Evolutionary conservation across 176 grass and related monocot genomes (phyloP), one percentile per base, ranked within the genome.

Genomic region (Typha latifolia): DNA sequence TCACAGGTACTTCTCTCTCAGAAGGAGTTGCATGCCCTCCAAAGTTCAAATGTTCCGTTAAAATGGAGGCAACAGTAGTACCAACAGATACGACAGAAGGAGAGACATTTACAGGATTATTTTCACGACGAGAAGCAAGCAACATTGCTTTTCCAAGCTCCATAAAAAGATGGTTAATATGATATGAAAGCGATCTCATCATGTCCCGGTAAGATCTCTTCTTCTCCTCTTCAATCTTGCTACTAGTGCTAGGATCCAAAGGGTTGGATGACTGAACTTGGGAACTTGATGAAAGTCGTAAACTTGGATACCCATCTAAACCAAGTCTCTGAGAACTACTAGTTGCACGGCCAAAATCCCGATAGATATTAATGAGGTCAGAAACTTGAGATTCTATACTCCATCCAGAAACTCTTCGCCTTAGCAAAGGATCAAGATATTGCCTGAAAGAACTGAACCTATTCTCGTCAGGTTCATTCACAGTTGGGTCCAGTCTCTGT

Each of bases 71-170:
- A 78, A 90, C 63, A 69, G 70, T 99, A 67, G 62, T 51, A 70
- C 82, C 83, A 86, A 99, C 94, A 84, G 89, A 99, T 67, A 87
- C 56, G 75, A 90, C 79, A 56, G 89, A 76, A 63, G 86, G 72
- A 4, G 94, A 83, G 32, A 93, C 53, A 84, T 87, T 93, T 63
- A 85, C 79, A 74, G 85, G 74, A 75, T 79, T 99, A 65, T 87
- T 99, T 52, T 93, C 94, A 26, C 94, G 89, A 48, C 94, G 89
- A 34, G 89, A 90, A 66, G 85, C 78, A 71, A 89, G 80, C 74
- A 99, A 74, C 85, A 99, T 87, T 78, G 94, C 70, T 86, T 93
- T 99, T 48, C 94, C 78, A 71, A 99, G 78, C 81, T 99, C 94
- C 86, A 85, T 83, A 64, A 93, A 93, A 74, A 99, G 86, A 87